These are phyloP conservation scores for Ceratocystis ficicola DNA, from an alignment of 2,329 filamentous ascomycete genomes.

Conservation along the genomic window DNA sequence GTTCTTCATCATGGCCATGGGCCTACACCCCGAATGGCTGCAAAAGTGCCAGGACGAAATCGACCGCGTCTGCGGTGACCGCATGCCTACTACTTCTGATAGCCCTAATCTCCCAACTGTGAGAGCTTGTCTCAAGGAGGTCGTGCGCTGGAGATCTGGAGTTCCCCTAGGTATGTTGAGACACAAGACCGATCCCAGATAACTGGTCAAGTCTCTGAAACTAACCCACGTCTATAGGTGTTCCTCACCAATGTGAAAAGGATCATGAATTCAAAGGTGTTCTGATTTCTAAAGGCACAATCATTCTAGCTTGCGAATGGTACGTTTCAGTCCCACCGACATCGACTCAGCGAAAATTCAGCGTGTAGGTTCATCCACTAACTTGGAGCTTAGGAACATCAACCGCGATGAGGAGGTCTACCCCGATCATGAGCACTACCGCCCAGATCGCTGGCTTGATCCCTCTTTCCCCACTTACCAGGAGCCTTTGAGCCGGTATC, in stretches of 20 bases:
- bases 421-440: constrained; percentile 50
- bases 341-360: not conserved
- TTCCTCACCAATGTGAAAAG: constrained; percentile 38
- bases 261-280: constrained; percentile 38
- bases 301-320: constrained; percentile 41
- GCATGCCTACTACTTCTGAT: constrained; percentile 41
- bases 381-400: constrained; percentile 36
- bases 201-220: not conserved
- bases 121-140: constrained; percentile 46
- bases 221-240: constrained; percentile 27
- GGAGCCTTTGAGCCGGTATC: constrained; percentile 50
- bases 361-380: not conserved
- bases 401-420: constrained; percentile 48
- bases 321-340: constrained; percentile 25
- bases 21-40: constrained; percentile 42
- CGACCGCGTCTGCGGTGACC: constrained; percentile 42
- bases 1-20: constrained; percentile 43
- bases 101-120: constrained; percentile 40
- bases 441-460: constrained; percentile 51
- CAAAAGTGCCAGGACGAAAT: constrained; percentile 44
- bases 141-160: constrained; percentile 45
- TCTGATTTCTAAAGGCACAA: constrained; percentile 37
- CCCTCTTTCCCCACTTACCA: constrained; percentile 52
- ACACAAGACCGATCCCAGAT: not conserved
- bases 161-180: constrained; percentile 37